Evolutionary conservation across 306 rosid genomes (phyloP), one percentile per base, ranked within the genome.

Genomic region (Cucurbita moschata): DNA sequence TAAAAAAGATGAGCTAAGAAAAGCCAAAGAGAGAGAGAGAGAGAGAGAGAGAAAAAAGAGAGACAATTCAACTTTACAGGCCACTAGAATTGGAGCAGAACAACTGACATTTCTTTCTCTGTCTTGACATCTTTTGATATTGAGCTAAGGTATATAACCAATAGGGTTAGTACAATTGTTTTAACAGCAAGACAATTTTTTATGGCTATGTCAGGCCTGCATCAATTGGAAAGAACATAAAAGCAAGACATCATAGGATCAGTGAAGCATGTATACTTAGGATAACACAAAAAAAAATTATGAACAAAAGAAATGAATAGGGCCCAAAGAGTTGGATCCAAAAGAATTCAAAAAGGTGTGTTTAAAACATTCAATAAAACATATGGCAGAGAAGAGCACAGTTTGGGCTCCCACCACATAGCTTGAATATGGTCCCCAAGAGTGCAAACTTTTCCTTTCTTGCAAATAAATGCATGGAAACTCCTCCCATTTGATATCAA

Each of bases 301-400:
- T 59, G 59, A 38, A 54, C 37, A 72, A 38, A 55, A 55, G 60
- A 38, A 76, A 65, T 77, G 64, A 76, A 66, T 30, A 66, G 71
- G 81, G 78, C 61, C 84, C 84, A 74, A 75, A 80, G 53, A 63
- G 52, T 57, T 38, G 77, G 75, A 72, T 80, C 75, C 51, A 79
- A 69, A 77, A 67, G 63, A 73, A 81, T 66, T 42, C 51, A 67
- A 76, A 61, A 75, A 44, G 71, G 68, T 58, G 50, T 67, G 38
- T 44, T 69, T 69, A 69, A 64, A 38, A 62, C 56, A 50, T 72
- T 75, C 75, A 80, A 51, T 71, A 80, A 47, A 47, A 72, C 80
- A 77, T 72, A 72, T 72, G 77, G 71, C 75, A 38, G 71, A 19
- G 70, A 50, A 72, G 10, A 21, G 68, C 44, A 58, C 52, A 52